phyloP scores from a whole-genome alignment of 2,329 filamentous ascomycete genomes.

The Paracoccidioides lutzii region DNA sequence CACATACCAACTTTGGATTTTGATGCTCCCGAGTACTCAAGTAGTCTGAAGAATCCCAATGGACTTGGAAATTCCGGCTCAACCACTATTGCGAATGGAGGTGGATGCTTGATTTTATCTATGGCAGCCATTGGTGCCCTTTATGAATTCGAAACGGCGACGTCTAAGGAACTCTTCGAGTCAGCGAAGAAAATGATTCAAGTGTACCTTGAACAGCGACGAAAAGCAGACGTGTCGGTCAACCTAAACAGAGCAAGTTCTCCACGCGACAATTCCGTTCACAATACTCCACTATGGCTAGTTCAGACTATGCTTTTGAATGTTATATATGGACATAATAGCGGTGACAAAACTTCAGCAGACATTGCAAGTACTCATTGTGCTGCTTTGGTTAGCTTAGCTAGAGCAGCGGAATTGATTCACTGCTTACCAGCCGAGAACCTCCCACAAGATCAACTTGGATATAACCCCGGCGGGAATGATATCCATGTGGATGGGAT shows the following conservation, averaged over 20 bases:
- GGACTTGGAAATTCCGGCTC: slow-evolving; percentile 39
- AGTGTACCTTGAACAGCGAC: slow-evolving; percentile 78
- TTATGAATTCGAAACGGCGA: slow-evolving; percentile 70
- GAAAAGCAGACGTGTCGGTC: slow-evolving; percentile 65
- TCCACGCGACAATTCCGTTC: slow-evolving; percentile 47
- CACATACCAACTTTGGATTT: slow-evolving; percentile 88
- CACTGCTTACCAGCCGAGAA: slow-evolving; percentile 29
- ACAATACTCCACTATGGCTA: slow-evolving; percentile 79
- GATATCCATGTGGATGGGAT: slow-evolving; percentile 48
- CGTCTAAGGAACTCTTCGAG: slow-evolving; percentile 78
- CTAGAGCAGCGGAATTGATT: slow-evolving; percentile 71
- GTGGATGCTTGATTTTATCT: slow-evolving; percentile 72
- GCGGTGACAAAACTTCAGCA: slow-evolving; percentile 76
- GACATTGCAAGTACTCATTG: slow-evolving; percentile 90
- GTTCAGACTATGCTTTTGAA: slow-evolving; percentile 96
- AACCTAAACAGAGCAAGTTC: slow-evolving; percentile 40
- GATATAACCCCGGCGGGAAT: slow-evolving; percentile 35
- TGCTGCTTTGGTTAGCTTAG: slow-evolving; percentile 78
- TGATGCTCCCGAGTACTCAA: slow-evolving; percentile 58
- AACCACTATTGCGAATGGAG: slow-evolving; percentile 54
- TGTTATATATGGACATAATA: slow-evolving; percentile 90
- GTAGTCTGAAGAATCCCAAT: slow-evolving; percentile 45
- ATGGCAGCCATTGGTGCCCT: slow-evolving; percentile 80
- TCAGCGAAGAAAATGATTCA: slow-evolving; percentile 93
- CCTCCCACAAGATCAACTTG: slow-evolving; percentile 28